Evolutionary conservation across 2,329 filamentous ascomycete species (phyloP).

Genomic region (Calonectria hongkongensis): DNA sequence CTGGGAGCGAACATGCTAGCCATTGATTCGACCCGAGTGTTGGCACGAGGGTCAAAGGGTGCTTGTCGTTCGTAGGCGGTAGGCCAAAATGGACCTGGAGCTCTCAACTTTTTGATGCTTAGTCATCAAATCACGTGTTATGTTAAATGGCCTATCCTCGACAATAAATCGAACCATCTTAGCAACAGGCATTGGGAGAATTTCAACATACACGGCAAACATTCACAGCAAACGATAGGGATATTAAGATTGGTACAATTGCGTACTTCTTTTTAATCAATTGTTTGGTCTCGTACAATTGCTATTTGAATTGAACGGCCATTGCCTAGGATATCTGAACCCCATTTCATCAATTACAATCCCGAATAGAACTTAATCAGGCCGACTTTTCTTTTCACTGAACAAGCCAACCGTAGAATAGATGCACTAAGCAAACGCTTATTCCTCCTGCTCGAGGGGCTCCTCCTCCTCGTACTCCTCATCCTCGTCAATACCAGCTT

Average conservation of each 20-base stretch:
- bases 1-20: constrained; percentile 78
- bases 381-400: constrained; percentile 47
- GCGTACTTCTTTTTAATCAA: constrained; percentile 56
- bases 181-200: not conserved
- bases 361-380: constrained; percentile 58
- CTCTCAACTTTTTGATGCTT: constrained; percentile 59
- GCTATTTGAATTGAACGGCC: constrained; percentile 57
- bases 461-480: constrained; percentile 98
- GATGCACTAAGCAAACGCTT: constrained; percentile 42
- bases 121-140: constrained; percentile 59
- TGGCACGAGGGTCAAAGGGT: constrained; percentile 26
- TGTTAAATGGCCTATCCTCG: too few species aligned
- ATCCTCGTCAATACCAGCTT: constrained; percentile 91
- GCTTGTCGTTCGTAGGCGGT: constrained; percentile 44
- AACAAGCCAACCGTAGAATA: constrained; percentile 28
- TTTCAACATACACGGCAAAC: not conserved
- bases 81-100: constrained; percentile 44
- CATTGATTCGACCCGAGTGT: constrained; percentile 54
- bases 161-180: not conserved
- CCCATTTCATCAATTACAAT: constrained; percentile 59
- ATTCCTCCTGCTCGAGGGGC: constrained; percentile 83
- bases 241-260: constrained; percentile 50
- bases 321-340: constrained; percentile 63
- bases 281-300: constrained; percentile 57
- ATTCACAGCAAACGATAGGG: not conserved